phyloP scores from a whole-genome alignment of 129 eudicot genomes.

The Pseudognaphalium luteoalbum region DNA sequence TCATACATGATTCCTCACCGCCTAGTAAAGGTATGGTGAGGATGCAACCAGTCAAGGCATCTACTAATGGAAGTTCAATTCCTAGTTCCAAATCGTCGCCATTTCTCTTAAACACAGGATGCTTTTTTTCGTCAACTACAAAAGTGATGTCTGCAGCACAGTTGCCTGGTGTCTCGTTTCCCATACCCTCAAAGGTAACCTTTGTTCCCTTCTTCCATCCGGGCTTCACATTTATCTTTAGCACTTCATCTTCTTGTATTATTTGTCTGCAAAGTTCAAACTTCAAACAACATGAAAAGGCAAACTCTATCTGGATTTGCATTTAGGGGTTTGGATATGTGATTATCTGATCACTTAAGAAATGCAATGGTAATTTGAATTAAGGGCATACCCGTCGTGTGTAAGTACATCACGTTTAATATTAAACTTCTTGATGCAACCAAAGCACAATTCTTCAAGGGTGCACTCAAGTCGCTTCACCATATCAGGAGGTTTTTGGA shows the following conservation, averaged over 20 bases:
- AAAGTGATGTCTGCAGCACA: slow-evolving; percentile 46
- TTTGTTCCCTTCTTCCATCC: slow-evolving; percentile 78
- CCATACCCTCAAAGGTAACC: slow-evolving; percentile 61
- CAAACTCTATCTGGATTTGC: background rate
- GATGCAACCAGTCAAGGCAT: slow-evolving; percentile 62
- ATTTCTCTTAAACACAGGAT: slow-evolving; percentile 47
- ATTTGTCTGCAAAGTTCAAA: slow-evolving; percentile 43
- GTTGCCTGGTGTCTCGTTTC: slow-evolving; percentile 47
- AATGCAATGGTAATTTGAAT: background rate
- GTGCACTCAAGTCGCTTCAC: slow-evolving; percentile 71
- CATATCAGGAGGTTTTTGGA: slow-evolving; percentile 52
- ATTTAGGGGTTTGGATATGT: background rate
- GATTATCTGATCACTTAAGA: background rate
- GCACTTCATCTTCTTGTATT: slow-evolving; percentile 52
- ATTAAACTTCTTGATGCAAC: slow-evolving; percentile 60
- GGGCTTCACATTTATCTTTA: slow-evolving; percentile 68
- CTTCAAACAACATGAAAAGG: background rate
- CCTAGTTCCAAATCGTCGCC: slow-evolving; percentile 58
- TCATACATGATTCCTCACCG: slow-evolving; percentile 34
- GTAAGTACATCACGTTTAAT: slow-evolving; percentile 56
- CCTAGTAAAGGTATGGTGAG: slow-evolving; percentile 51
- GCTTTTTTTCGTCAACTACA: slow-evolving; percentile 49
- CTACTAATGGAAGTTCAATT: slow-evolving; percentile 52
- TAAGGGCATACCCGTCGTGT: slow-evolving; percentile 42
- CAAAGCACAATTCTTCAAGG: slow-evolving; percentile 76